Conservation (phyloP, 805 yeast species). For the Wickerhamomyces ciferrii region DNA sequence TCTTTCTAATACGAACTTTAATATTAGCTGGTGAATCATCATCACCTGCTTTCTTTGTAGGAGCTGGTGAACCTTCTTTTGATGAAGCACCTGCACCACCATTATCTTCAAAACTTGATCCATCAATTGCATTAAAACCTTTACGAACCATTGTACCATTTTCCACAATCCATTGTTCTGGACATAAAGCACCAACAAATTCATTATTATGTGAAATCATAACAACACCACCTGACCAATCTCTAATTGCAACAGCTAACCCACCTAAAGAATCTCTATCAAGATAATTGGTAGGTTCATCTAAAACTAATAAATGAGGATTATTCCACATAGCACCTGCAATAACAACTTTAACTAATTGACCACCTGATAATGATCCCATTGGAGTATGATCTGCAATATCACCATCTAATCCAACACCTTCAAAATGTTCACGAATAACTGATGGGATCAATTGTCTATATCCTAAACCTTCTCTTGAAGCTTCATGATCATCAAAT, state of each 20-base stretch:
- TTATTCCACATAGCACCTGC: slow-evolving; percentile 99
- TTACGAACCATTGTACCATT: slow-evolving; percentile 84
- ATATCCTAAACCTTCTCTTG: slow-evolving; percentile 98
- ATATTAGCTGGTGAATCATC: slow-evolving; percentile 95
- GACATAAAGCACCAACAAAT: slow-evolving; percentile 95
- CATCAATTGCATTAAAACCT: slow-evolving; percentile 73
- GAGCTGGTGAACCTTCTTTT: slow-evolving; percentile 41
- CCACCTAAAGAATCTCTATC: slow-evolving; percentile 99
- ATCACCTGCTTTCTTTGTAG: slow-evolving; percentile 47
- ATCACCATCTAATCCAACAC: slow-evolving; percentile 95
- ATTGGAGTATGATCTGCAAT: slow-evolving; percentile 97
- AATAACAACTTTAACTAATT: slow-evolving; percentile 94
- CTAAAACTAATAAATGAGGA: slow-evolving; percentile 92
- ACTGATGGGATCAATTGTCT: slow-evolving; percentile 90
- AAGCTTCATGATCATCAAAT: slow-evolving; percentile 98
- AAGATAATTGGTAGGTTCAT: slow-evolving; percentile 97
- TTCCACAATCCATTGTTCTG: slow-evolving; percentile 97
- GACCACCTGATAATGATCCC: slow-evolving; percentile 97
- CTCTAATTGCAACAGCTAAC: slow-evolving; percentile 93
- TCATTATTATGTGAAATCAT: slow-evolving; percentile 98
- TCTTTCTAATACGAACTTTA: slow-evolving; percentile 88
- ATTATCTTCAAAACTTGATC: slow-evolving; percentile 80
- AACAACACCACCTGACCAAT: slow-evolving; percentile 97
- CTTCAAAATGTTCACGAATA: slow-evolving; percentile 94
- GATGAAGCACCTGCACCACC: slow-evolving; percentile 49